Evolutionary conservation across 768 basidiomycete genomes (phyloP), one percentile per base, ranked within the genome.

Genomic region (Cubamyces lactineus): DNA sequence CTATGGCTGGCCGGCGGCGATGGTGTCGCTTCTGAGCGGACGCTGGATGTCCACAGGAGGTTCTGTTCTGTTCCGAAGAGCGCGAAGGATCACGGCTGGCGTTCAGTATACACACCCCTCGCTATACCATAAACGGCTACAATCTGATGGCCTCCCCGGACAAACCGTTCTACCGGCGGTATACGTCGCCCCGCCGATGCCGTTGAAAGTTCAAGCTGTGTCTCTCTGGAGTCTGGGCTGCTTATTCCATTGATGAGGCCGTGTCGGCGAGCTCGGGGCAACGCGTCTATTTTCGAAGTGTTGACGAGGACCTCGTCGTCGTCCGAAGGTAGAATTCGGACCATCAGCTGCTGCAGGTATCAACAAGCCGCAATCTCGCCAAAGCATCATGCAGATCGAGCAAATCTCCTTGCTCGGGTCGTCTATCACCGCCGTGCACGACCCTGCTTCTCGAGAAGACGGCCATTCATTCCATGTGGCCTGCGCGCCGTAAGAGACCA

Each of bases 61-160:
- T 30, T 47, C 39, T 52, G 15, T 53, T 60, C 59, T 47, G 52
- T 52, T 39, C 16, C 24, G 59, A 46, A 53, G 51, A 51, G 51
- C 51, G 51, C 51, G 59, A 34, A 34, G 11, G 34, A 48, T 46
- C 34, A 38, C 30, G 30, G 46, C 61, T 57, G 61, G 61, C 61
- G 61, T 62, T 62, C 54, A 62, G 61, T 62, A 62, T 51, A 62
- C 55, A 28, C 55, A 28, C 49, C 61, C 42, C 38, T 40, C 34
- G 48, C 55, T 54, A 49, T 54, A 52, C 49, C 61, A 52, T 57
- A 51, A 3, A 30, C 49, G 61, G 21, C 15, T 9, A 28, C 26
- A 26, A 49, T 49, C 48, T 28, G 23, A 26, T 49, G 48, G 16
- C 28, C 48, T 8, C 30, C 16, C 57, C n/a, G 23, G 41, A 19